Evolutionary conservation across 108 stramenopile species (phyloP).

Genomic region (Cyclostephanos tholiformis): DNA sequence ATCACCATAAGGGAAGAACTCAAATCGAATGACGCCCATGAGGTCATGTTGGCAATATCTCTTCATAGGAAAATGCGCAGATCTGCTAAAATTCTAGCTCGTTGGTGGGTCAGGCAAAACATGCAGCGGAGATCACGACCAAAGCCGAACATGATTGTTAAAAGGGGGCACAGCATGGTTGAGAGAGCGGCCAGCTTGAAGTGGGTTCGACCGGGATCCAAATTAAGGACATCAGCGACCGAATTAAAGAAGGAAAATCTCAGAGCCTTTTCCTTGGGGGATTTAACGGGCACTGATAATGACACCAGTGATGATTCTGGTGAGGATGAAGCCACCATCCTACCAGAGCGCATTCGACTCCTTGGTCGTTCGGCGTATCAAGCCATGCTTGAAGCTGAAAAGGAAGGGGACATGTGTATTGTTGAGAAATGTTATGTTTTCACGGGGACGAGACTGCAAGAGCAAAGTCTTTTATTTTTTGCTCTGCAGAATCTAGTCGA

Average conservation of each 20-base stretch:
- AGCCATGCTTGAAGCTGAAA: constrained; percentile 45
- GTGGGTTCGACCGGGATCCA: constrained; percentile 14
- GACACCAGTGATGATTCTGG: constrained; percentile 16
- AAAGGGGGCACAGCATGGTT: constrained; percentile 10
- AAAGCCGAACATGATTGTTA: not conserved
- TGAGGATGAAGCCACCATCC: constrained; percentile 16
- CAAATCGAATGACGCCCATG: constrained; percentile 18
- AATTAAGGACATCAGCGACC: not conserved
- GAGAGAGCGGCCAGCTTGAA: constrained; percentile 12
- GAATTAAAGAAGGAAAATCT: not conserved
- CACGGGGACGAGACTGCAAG: constrained; percentile 45
- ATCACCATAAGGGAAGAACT: constrained; percentile 49
- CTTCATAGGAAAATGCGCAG: constrained; percentile 39
- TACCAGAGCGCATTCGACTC: constrained; percentile 33
- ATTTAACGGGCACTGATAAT: constrained; percentile 21
- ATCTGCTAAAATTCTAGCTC: constrained; percentile 26
- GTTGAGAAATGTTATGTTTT: constrained; percentile 57
- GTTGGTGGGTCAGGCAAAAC: constrained; percentile 33
- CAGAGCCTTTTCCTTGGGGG: constrained; percentile 25
- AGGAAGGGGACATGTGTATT: constrained; percentile 48
- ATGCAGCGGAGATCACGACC: not conserved
- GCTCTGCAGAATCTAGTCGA: constrained; percentile 55
- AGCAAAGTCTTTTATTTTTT: constrained; percentile 51
- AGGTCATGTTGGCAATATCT: constrained; percentile 13
- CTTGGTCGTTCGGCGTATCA: constrained; percentile 40